Percentiles rank a stretch among this genome's conserved stretches.
Conservation (phyloP, 805 yeast species). For the Ogataea pignaliae region DNA sequence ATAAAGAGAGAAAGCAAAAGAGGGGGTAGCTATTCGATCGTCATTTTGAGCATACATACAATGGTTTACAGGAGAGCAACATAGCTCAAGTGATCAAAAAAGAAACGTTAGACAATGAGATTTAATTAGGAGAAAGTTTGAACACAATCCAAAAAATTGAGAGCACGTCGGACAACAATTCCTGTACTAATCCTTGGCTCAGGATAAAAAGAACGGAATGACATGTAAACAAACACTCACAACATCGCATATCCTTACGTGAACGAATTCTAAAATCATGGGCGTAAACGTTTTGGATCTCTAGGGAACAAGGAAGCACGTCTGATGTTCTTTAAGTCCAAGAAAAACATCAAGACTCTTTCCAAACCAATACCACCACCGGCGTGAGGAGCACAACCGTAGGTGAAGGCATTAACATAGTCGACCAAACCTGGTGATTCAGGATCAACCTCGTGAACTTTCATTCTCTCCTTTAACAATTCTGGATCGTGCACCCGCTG, state of each 20-base stretch:
- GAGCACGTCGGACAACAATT: too few relatives aligned
- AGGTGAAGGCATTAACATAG: conserved; percentile 86
- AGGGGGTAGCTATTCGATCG: too few relatives aligned
- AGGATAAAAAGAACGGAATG: not conserved
- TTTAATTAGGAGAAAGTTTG: too few relatives aligned
- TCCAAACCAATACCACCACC: conserved; percentile 99
- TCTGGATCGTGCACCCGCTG: conserved; percentile 97
- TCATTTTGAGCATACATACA: too few relatives aligned
- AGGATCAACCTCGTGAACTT: conserved; percentile 77
- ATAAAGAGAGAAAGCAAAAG: too few relatives aligned
- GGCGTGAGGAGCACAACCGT: conserved; percentile 98
- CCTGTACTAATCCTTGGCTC: too few relatives aligned
- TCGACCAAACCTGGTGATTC: conserved; percentile 78
- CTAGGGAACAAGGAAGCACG: conserved; percentile 99
- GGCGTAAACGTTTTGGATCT: conserved; percentile 92
- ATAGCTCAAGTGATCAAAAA: too few relatives aligned
- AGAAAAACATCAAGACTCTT: conserved; percentile 97
- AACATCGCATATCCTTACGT: too few relatives aligned
- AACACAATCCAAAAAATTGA: too few relatives aligned
- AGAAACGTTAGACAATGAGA: too few relatives aligned
- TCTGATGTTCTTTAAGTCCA: conserved; percentile 95
- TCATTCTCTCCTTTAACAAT: conserved; percentile 76
- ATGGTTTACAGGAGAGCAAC: too few relatives aligned
- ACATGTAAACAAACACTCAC: not conserved
- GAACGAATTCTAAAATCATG: conserved; percentile 37